phyloP scores from a whole-genome alignment of 2,329 filamentous ascomycete genomes.

The Ascochyta pisi region DNA sequence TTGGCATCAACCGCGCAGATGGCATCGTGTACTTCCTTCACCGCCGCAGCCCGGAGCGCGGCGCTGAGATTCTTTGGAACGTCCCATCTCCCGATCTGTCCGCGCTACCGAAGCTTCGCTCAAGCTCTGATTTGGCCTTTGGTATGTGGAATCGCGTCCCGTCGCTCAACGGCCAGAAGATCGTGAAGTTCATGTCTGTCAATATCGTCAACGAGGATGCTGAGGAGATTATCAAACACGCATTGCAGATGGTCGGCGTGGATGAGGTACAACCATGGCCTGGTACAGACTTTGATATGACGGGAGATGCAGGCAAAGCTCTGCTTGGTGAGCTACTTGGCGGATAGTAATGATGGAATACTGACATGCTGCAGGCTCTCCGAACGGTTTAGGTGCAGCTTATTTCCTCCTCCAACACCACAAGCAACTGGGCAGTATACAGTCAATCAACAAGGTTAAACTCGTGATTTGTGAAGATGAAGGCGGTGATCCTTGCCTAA shows the following conservation, averaged over 20 bases:
- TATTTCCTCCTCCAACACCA: slow-evolving; percentile 19
- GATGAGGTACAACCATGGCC: slow-evolving; percentile 1
- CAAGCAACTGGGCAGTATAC: slow-evolving; percentile 10
- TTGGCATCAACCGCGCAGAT: slow-evolving; percentile 13
- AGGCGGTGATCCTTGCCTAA: background rate
- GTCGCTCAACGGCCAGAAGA: background rate
- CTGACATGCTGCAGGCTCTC: slow-evolving; percentile 5
- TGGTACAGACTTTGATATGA: slow-evolving; percentile 2
- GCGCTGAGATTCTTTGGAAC: background rate
- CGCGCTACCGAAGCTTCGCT: slow-evolving; percentile 6
- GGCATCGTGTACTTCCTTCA: slow-evolving; percentile 19
- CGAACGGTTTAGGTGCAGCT: slow-evolving; percentile 6
- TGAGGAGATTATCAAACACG: background rate
- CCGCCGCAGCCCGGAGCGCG: slow-evolving; percentile 5
- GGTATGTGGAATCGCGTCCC: slow-evolving; percentile 12
- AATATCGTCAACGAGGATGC: slow-evolving; percentile 2
- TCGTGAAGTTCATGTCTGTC: slow-evolving; percentile 9
- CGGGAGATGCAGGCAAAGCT: background rate
- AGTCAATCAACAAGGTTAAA: slow-evolving; percentile 12
- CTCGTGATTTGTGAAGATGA: background rate
- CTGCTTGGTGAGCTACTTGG: background rate
- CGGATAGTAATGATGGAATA: background rate
- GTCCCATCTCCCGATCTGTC: background rate
- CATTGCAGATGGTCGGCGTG: background rate
- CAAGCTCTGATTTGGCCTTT: slow-evolving; percentile 20